Evolutionary conservation across 768 basidiomycete genomes (phyloP).

Genomic region (Dioszegia crocea): DNA sequence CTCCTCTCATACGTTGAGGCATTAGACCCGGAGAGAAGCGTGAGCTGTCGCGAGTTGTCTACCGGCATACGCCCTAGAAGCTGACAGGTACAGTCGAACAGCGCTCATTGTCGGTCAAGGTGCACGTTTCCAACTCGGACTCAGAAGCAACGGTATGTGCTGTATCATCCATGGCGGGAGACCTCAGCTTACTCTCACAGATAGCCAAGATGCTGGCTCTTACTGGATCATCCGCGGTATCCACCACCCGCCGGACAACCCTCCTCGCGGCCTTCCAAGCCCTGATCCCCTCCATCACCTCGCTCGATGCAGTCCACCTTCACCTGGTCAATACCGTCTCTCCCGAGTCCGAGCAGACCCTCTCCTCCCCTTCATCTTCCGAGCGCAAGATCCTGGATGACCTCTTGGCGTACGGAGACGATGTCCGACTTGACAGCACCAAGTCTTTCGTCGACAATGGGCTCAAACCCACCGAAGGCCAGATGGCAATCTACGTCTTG

Average conservation of each 20-base stretch:
- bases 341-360: constrained; percentile 53
- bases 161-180: too few relatives aligned
- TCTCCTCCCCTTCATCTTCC: constrained; percentile 54
- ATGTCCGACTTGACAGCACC: constrained; percentile 49
- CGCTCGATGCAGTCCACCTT: constrained; percentile 77
- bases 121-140: neutral
- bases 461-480: constrained; percentile 31
- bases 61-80: too few relatives aligned
- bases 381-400: constrained; percentile 60
- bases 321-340: constrained; percentile 73
- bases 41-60: too few relatives aligned
- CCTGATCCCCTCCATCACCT: constrained; percentile 56
- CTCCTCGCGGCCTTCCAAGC: constrained; percentile 63
- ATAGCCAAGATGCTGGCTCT: constrained; percentile 65
- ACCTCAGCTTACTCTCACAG: neutral
- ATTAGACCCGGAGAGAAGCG: too few relatives aligned
- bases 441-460: constrained; percentile 35
- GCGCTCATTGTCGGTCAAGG: too few relatives aligned
- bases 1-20: too few relatives aligned
- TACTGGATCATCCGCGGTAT: constrained; percentile 70
- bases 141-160: neutral
- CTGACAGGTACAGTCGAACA: too few relatives aligned
- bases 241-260: constrained; percentile 64
- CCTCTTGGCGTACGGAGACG: constrained; percentile 80
- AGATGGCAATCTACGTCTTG: constrained; percentile 64